Base-by-base conservation (phyloP, 139 green algal genomes). In the Eudorina sp. region DNA sequence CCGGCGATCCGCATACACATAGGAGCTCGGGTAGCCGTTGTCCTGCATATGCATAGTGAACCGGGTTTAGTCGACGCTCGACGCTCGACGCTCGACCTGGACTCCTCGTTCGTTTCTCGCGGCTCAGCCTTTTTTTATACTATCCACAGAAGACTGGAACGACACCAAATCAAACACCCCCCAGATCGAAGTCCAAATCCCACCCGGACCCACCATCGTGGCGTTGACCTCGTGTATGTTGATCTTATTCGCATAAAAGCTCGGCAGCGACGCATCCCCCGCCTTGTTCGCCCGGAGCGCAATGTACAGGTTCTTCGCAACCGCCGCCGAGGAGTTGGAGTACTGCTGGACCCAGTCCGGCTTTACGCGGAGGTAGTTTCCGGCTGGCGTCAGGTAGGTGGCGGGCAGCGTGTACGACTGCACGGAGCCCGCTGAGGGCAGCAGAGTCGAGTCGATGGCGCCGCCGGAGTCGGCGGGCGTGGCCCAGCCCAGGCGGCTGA, bases 311-410 rank as follows among this genome's bases (percentile, higher is more conserved):
- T 85, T 85, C 38, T n/a, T 55, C 40, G 31, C 76, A 7, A 27
- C 25, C 38, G 31, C n/a, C n/a, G n/a, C n/a, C n/a, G n/a, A 45
- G 23, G 8, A 9, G 53, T 53, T 51, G 41, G n/a, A 38, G 76
- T 64, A 70, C 16, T 7, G 25, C 43, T 31, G 13, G 34, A 53
- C 4, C 76, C 34, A 81, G 27, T 81, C 45, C 8, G 73, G 73
- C 43, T 4, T n/a, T 5, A 85, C 41, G 4, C 79, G 60, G 0
- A 86, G 16, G 60, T 74, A 76, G 79, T 60, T 76, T 40, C 55
- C 55, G 13, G 6, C 69, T 27, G 27, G 27, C 13, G 79, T 76
- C 16, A 86, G 60, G 79, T 86, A 86, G 40, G 79, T 86, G 79
- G 79, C 79, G 4, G 79, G 79, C 38, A 86, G 79, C 60, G 31